Evolutionary conservation across 1,139 yeast species (phyloP), one percentile per base, ranked within the genome.

Genomic region (Pichia sp.): DNA sequence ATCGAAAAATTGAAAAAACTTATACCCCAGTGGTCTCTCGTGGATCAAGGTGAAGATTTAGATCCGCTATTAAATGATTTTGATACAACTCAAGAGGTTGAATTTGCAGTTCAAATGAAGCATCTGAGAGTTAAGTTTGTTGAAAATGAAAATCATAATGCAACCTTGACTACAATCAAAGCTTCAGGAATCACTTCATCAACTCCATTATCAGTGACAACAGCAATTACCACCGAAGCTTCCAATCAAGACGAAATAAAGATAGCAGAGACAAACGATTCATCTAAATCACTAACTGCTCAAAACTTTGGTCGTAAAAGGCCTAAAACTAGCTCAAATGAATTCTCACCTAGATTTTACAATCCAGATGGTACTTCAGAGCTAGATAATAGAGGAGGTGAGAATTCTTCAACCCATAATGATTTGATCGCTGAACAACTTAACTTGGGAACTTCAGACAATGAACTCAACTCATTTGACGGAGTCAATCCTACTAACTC

Each of bases 41-140:
- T 21, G 2, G 22, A 22, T 10, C n/a, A 34, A 9, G 19, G 12
- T 4, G 40, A 37, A 21, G n/a, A 15, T 19, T 38, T 40, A 19
- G 49, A 49, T 36, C 48, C 43, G 3, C 19, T 34, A 3, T 28
- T 54, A 18, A 51, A 52, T 41, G 59, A 56, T 40, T 68, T 72
- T 40, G 96, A 89, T 55, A 72, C 94, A 2, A 75, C 71, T 6
- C 73, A 68, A 40, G 97, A 89, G 58, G 64, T 74, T 28, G 74
- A 71, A 39, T 88, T 79, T 61, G 94, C 95, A 1, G 72, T 73
- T 35, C 70, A 67, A 32, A 84, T 86, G 84, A 72, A 72, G 46
- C 66, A 67, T 34, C 74, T 81, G 39, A 72, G 96, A 44, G 63
- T 41, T 1, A 45, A 48, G 11, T 56, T 55, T 42, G 51, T 56